Conservation (phyloP, 2,329 filamentous ascomycete species). For the Aspergillus intermedius region DNA sequence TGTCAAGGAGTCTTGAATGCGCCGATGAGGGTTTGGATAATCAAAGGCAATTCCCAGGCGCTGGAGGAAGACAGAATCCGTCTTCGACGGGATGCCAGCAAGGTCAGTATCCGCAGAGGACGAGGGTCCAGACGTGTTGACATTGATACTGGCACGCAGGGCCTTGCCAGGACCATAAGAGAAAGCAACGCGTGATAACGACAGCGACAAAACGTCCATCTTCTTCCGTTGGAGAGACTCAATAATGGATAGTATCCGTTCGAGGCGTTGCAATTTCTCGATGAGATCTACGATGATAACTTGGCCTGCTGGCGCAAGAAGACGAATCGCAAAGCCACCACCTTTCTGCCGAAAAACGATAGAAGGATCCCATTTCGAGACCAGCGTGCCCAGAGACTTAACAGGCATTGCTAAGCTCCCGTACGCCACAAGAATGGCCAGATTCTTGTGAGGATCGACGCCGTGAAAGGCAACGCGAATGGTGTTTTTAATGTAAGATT, state of each 20-base stretch:
- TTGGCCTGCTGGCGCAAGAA: constrained; percentile 30
- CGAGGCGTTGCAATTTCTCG: constrained; percentile 32
- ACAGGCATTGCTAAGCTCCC: constrained; percentile 25
- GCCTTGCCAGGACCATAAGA: constrained; percentile 24
- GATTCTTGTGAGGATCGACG: constrained; percentile 27
- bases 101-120: constrained; percentile 16
- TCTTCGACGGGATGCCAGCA: constrained; percentile 14
- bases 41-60: constrained; percentile 30
- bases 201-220: constrained; percentile 26
- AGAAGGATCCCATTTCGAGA: constrained; percentile 23
- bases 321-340: constrained; percentile 32
- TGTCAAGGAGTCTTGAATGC: constrained; percentile 34
- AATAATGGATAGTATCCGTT: constrained; percentile 30
- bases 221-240: constrained; percentile 29
- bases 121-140: constrained; percentile 19
- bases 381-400: constrained; percentile 19
- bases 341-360: constrained; percentile 29
- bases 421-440: constrained; percentile 30
- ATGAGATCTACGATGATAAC: constrained; percentile 30
- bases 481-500: constrained; percentile 27
- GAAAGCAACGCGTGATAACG: constrained; percentile 30
- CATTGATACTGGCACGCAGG: constrained; percentile 26
- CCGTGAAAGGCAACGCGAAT: constrained; percentile 34
- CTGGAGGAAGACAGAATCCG: constrained; percentile 21
- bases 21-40: constrained; percentile 32